These are phyloP conservation scores for Sarocladium brachiariae DNA, from an alignment of 2,329 filamentous ascomycete species.

Conservation along the genomic window DNA sequence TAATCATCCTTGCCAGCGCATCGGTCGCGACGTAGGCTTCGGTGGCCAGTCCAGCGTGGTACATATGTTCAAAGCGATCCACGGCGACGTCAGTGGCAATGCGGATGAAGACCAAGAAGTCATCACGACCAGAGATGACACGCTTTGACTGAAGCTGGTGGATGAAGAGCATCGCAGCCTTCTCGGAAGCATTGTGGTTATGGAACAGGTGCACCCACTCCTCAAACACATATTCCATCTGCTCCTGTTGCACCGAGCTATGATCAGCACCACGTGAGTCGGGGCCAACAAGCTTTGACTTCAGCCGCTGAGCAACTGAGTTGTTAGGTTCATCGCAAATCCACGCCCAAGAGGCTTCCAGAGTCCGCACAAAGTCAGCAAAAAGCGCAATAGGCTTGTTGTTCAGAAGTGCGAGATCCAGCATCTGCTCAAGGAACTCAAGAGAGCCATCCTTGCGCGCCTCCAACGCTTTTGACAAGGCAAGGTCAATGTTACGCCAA, in stretches of 20 bases:
- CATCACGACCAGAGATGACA: conserved; percentile 66
- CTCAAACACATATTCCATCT: conserved; percentile 91
- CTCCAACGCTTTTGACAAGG: conserved; percentile 65
- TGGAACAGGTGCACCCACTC: conserved; percentile 86
- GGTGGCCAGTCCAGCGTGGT: conserved; percentile 51
- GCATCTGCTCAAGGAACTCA: conserved; percentile 70
- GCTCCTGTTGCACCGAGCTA: conserved; percentile 55
- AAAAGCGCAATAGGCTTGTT: conserved; percentile 72
- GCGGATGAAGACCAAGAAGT: conserved; percentile 73
- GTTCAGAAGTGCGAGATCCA: conserved; percentile 72
- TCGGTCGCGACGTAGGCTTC: conserved; percentile 62
- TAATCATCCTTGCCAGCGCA: conserved; percentile 73
- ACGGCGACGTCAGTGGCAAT: conserved; percentile 75
- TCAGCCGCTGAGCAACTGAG: conserved; percentile 60
- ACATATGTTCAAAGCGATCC: conserved; percentile 66
- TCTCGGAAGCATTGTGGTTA: conserved; percentile 68
- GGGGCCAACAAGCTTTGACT: conserved; percentile 49
- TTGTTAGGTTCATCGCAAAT: conserved; percentile 65
- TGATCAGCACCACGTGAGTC: conserved; percentile 21
- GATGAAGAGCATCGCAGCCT: conserved; percentile 68
- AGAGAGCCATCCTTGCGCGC: conserved; percentile 66
- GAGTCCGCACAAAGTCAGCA: conserved; percentile 76
- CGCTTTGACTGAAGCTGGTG: conserved; percentile 72
- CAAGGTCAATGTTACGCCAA: conserved; percentile 60
- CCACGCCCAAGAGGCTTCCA: conserved; percentile 78